These are phyloP conservation scores for Asterella californica DNA, from an alignment of 225 moss, liverwort and hornwort species.

Conservation along the genomic window DNA sequence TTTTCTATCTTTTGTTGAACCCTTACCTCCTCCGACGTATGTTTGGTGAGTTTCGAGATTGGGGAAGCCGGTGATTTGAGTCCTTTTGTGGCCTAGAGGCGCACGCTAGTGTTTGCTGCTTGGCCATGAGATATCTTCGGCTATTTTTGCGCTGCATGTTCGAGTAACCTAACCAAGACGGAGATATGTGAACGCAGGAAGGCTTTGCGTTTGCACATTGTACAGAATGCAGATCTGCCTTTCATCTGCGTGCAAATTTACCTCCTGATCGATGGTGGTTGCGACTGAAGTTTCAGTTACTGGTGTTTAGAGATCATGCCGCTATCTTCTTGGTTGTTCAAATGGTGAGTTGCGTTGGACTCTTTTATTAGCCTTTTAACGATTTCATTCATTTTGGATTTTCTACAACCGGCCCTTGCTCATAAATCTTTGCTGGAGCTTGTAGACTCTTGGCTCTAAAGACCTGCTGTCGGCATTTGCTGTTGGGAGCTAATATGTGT, in stretches of 20 bases:
- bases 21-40: neutral
- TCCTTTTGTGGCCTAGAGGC: neutral
- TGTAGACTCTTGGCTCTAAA: neutral
- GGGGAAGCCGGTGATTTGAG: neutral
- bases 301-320: conserved; percentile 75
- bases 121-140: neutral
- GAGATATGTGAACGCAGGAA: conserved; percentile 53
- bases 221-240: conserved; percentile 83
- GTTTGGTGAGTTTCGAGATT: neutral
- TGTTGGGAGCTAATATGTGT: neutral
- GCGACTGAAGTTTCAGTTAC: conserved; percentile 71
- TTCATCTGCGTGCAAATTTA: conserved; percentile 73
- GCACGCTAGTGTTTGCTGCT: neutral
- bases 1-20: neutral
- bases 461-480: neutral
- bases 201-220: conserved; percentile 94
- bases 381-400: neutral
- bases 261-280: conserved; percentile 89
- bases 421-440: neutral
- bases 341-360: conserved; percentile 44
- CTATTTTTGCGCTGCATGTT: neutral
- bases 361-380: too few species aligned
- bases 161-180: neutral
- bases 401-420: neutral
- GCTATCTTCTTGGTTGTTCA: conserved; percentile 76